A percentile compares a stretch with the other conserved stretches of the same genome.
Conservation (phyloP, 352 stramenopile genomes). For the Phytophthora foliorum region DNA sequence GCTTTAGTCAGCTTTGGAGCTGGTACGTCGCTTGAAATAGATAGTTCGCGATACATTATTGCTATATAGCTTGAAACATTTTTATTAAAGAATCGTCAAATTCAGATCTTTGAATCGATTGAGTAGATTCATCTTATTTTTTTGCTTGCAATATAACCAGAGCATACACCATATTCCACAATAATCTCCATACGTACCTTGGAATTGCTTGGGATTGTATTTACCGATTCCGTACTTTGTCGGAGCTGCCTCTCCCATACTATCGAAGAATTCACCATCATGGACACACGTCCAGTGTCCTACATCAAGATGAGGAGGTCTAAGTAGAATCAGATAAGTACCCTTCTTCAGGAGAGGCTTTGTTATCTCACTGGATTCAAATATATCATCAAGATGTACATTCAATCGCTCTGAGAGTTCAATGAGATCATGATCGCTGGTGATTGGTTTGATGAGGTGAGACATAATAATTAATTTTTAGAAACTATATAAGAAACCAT, state of each 20-base stretch:
- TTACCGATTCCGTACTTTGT: constrained; percentile 8
- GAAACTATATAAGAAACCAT: constrained; percentile 22
- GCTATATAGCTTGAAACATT: too few relatives aligned
- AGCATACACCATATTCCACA: constrained; percentile 18
- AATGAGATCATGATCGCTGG: constrained; percentile 15
- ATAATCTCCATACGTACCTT: constrained; percentile 24
- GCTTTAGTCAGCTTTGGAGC: constrained; percentile 10
- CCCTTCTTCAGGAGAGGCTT: not conserved
- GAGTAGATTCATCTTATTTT: constrained; percentile 15
- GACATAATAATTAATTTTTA: constrained; percentile 16
- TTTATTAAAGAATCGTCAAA: constrained; percentile 16
- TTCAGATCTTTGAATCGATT: constrained; percentile 28
- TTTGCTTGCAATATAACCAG: constrained; percentile 30
- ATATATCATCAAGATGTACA: constrained; percentile 15
- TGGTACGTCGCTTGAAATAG: constrained; percentile 5
- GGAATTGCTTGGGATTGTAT: constrained; percentile 29
- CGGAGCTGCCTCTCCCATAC: constrained; percentile 22
- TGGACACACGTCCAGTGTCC: constrained; percentile 17
- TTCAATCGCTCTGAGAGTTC: constrained; percentile 8
- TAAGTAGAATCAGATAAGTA: constrained; percentile 19
- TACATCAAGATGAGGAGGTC: constrained; percentile 9
- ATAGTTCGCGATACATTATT: constrained; percentile 30
- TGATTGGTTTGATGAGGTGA: constrained; percentile 2
- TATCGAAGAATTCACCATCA: constrained; percentile 27
- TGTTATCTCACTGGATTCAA: constrained; percentile 23